Evolutionary conservation across 768 basidiomycete species (phyloP).

Genomic region (Termitomyces titanicus): DNA sequence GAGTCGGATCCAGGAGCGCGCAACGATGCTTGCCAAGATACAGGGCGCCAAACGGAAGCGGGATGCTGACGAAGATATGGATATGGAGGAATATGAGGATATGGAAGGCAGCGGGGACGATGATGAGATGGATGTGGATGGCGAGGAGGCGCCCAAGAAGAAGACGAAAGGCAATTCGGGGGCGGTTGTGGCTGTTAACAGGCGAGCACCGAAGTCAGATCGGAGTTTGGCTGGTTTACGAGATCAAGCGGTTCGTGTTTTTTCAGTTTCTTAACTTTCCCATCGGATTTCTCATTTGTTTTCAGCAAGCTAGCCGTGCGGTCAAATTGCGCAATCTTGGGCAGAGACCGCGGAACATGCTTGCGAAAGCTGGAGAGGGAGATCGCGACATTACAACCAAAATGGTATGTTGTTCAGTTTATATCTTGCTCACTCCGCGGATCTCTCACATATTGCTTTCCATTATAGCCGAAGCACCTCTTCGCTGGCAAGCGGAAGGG

Average conservation of each 20-base stretch:
- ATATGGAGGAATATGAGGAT: constrained; percentile 49
- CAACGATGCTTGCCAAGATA: constrained; percentile 73
- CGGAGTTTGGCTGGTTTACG: constrained; percentile 78
- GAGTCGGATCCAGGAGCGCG: constrained; percentile 84
- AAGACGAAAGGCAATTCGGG: constrained; percentile 62
- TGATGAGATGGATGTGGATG: constrained; percentile 46
- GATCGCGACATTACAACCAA: constrained; percentile 80
- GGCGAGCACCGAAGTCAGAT: constrained; percentile 64
- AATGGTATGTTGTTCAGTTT: constrained; percentile 54
- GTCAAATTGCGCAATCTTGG: constrained; percentile 80
- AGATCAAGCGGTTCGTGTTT: constrained; percentile 56
- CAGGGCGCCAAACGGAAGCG: constrained; percentile 72
- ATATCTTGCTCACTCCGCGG: constrained; percentile 2
- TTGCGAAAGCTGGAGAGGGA: constrained; percentile 88
- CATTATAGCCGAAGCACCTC: constrained; percentile 74
- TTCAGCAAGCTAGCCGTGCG: constrained; percentile 79
- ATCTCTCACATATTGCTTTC: constrained; percentile 7
- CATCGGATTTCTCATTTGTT: constrained; percentile 5
- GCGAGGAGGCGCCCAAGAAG: constrained; percentile 52
- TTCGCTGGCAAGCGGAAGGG: constrained; percentile 82
- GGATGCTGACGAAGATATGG: constrained; percentile 50
- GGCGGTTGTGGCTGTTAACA: constrained; percentile 41
- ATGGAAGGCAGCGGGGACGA: constrained; percentile 41
- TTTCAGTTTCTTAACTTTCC: not conserved
- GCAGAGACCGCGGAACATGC: constrained; percentile 82